Conservation (phyloP, 371 early-diverging fungal genomes). For the Mucor velutinosus region DNA sequence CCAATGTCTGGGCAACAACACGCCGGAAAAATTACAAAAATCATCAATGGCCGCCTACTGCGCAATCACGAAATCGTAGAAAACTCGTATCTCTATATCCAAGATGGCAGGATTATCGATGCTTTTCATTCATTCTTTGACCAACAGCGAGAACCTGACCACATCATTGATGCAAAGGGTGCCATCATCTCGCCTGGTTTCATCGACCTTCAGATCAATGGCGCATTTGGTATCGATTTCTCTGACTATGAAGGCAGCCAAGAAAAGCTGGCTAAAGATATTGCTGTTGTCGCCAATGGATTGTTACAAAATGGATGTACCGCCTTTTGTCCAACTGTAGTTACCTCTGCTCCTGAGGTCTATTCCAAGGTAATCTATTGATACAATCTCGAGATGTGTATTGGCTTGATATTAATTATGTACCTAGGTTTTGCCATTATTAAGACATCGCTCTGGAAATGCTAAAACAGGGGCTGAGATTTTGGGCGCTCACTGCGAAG, state of each 20-base stretch:
- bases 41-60: constrained; percentile 74
- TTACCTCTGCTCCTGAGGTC: constrained; percentile 71
- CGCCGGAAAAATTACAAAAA: constrained; percentile 62
- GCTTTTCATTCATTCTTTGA: constrained; percentile 69
- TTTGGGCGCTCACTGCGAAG: constrained; percentile 80
- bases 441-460: constrained; percentile 67
- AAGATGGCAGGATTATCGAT: constrained; percentile 74
- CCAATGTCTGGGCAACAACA: neutral
- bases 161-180: constrained; percentile 72
- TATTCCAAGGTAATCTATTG: constrained; percentile 62
- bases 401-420: neutral
- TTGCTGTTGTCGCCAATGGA: constrained; percentile 68
- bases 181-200: constrained; percentile 74
- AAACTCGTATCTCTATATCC: constrained; percentile 71
- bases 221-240: constrained; percentile 81
- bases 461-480: constrained; percentile 69
- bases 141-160: constrained; percentile 60
- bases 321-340: constrained; percentile 79
- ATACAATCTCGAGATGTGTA: neutral
- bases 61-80: constrained; percentile 68
- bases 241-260: constrained; percentile 52
- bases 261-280: constrained; percentile 48
- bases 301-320: constrained; percentile 77
- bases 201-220: constrained; percentile 81
- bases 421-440: constrained; percentile 60